Evolutionary conservation across 805 yeast genomes (phyloP).

Genomic region (Pachysolen tannophilus): DNA sequence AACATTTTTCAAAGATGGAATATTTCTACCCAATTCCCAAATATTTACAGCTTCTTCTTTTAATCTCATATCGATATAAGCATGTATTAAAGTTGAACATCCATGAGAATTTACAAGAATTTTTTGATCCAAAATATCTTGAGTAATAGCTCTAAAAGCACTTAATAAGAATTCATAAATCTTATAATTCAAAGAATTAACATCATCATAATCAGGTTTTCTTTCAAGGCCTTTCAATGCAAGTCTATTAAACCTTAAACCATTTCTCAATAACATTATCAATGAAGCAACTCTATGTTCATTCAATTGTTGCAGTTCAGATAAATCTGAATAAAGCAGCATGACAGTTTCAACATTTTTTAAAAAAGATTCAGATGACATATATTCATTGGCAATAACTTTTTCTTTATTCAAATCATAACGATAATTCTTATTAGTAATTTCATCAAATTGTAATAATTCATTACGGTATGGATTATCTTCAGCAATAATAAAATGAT

Average conservation of each 20-base stretch:
- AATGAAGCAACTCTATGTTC: slow-evolving; percentile 38
- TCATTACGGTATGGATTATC: slow-evolving; percentile 43
- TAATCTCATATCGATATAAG: slow-evolving; percentile 52
- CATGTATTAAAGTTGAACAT: slow-evolving; percentile 48
- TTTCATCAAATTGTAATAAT: slow-evolving; percentile 44
- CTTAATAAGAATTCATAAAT: slow-evolving; percentile 41
- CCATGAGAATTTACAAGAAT: slow-evolving; percentile 43
- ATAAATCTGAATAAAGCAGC: slow-evolving; percentile 39
- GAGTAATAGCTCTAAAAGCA: slow-evolving; percentile 44
- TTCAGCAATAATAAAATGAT: slow-evolving; percentile 11
- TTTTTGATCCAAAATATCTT: slow-evolving; percentile 36
- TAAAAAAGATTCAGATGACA: slow-evolving; percentile 34
- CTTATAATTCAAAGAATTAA: slow-evolving; percentile 43
- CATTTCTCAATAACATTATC: slow-evolving; percentile 45
- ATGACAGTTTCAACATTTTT: slow-evolving; percentile 42
- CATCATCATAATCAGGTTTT: slow-evolving; percentile 50
- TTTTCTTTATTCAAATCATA: slow-evolving; percentile 30
- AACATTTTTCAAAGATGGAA: slow-evolving; percentile 26
- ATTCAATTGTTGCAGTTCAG: slow-evolving; percentile 38
- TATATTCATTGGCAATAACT: slow-evolving; percentile 26
- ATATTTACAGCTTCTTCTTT: slow-evolving; percentile 57
- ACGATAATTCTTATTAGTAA: slow-evolving; percentile 26
- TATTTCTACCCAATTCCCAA: slow-evolving; percentile 59
- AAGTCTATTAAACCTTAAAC: slow-evolving; percentile 45
- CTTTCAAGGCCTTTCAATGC: slow-evolving; percentile 47